phyloP scores from a whole-genome alignment of 768 basidiomycete genomes.

The Termitomyces sp. region DNA sequence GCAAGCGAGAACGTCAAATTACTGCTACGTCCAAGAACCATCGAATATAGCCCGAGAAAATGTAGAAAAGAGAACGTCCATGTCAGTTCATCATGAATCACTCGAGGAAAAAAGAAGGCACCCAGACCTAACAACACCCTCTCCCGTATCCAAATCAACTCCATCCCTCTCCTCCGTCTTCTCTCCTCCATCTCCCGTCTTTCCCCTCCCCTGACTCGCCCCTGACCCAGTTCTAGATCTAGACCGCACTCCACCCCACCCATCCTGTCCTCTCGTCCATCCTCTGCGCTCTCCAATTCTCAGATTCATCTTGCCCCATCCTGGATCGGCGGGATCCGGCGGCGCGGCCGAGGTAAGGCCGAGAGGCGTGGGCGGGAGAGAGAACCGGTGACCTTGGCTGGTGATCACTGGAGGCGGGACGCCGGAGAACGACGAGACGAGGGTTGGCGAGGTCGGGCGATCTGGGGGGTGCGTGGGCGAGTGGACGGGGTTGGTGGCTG shows the following conservation, averaged over 20 bases:
- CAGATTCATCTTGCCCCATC: slow-evolving; percentile 43
- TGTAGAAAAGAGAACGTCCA: background rate
- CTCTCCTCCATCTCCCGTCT: slow-evolving; percentile 37
- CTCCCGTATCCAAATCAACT: slow-evolving; percentile 15
- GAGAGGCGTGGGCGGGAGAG: background rate
- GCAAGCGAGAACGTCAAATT: slow-evolving; percentile 78
- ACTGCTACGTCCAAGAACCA: slow-evolving; percentile 42
- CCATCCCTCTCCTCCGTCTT: slow-evolving; percentile 26
- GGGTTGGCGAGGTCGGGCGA: background rate
- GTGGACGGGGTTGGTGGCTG: background rate
- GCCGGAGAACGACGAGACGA: background rate
- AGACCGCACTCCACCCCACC: slow-evolving; percentile 51
- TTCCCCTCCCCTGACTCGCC: slow-evolving; percentile 11
- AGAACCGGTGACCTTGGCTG: background rate
- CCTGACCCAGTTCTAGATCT: slow-evolving; percentile 8
- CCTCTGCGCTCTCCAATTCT: slow-evolving; percentile 43
- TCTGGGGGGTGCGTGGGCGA: background rate
- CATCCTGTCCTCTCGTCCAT: slow-evolving; percentile 73
- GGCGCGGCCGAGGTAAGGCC: background rate
- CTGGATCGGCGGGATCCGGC: slow-evolving; percentile 4
- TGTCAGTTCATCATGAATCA: slow-evolving; percentile 10
- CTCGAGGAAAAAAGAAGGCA: background rate
- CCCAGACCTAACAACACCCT: slow-evolving; percentile 61
- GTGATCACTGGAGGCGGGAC: background rate
- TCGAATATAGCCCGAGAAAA: background rate